phyloP scores from a whole-genome alignment of 306 rosid species.

The Cyclanthera cordifolia region DNA sequence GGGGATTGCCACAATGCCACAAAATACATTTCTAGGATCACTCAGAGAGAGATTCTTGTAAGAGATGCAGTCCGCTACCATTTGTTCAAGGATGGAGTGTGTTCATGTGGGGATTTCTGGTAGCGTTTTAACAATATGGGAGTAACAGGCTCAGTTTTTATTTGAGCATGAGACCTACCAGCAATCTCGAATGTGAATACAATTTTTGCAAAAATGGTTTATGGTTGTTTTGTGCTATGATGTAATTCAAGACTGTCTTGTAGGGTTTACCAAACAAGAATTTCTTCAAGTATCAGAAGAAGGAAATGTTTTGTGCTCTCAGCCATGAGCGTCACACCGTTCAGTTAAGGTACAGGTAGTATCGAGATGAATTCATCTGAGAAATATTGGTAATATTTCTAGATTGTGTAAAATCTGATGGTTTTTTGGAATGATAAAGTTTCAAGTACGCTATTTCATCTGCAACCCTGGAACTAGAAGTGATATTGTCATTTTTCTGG shows the following conservation, averaged over 20 bases:
- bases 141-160: background rate
- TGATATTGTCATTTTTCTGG: background rate
- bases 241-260: background rate
- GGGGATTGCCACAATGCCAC: conserved; percentile 93
- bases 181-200: background rate
- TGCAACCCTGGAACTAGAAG: background rate
- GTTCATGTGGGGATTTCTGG: conserved; percentile 94
- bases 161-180: background rate
- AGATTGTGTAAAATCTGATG: background rate
- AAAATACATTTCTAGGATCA: conserved; percentile 69
- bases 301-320: background rate
- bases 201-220: background rate
- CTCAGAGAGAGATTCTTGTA: conserved; percentile 84
- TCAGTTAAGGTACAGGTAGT: background rate
- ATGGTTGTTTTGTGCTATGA: background rate
- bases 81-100: conserved; percentile 73
- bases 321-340: background rate
- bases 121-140: conserved; percentile 17
- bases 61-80: conserved; percentile 75
- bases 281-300: too few species aligned
- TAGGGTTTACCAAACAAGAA: too few species aligned
- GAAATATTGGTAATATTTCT: background rate
- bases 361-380: background rate
- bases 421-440: background rate
- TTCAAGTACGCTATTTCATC: background rate